Conservation (phyloP, 345 rosid species). For the Brassica cretica region DNA sequence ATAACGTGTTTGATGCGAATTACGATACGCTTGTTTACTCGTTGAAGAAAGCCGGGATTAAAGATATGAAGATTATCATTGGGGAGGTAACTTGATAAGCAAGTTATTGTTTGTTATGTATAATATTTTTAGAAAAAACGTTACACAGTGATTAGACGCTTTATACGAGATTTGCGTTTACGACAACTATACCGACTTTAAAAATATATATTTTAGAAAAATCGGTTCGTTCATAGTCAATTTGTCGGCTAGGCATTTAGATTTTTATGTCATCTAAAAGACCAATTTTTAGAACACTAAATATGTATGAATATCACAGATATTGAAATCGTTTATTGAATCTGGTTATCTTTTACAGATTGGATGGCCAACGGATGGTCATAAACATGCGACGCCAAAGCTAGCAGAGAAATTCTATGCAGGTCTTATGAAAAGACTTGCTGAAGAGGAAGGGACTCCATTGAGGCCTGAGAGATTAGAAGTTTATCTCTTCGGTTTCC, state of each 20-base stretch:
- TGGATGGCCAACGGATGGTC: slow-evolving; percentile 93
- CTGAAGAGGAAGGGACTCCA: slow-evolving; percentile 60
- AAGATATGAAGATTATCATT: slow-evolving; percentile 56
- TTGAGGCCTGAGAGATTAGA: slow-evolving; percentile 56
- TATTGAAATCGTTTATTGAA: neutral
- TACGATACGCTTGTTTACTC: slow-evolving; percentile 77
- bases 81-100: slow-evolving; percentile 54
- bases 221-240: neutral
- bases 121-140: neutral
- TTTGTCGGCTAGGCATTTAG: neutral
- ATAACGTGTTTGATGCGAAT: slow-evolving; percentile 80
- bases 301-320: neutral
- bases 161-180: neutral
- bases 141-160: neutral
- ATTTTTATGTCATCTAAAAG: neutral
- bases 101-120: slow-evolving; percentile 14
- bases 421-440: slow-evolving; percentile 65
- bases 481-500: slow-evolving; percentile 60
- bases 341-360: slow-evolving; percentile 32
- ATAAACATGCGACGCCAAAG: slow-evolving; percentile 33
- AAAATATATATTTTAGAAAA: neutral
- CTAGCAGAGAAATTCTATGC: slow-evolving; percentile 66
- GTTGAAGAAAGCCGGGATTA: slow-evolving; percentile 48
- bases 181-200: neutral
- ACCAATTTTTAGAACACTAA: neutral